Conservation (phyloP, 2,329 filamentous ascomycete species). For the Sporothrix pallida region DNA sequence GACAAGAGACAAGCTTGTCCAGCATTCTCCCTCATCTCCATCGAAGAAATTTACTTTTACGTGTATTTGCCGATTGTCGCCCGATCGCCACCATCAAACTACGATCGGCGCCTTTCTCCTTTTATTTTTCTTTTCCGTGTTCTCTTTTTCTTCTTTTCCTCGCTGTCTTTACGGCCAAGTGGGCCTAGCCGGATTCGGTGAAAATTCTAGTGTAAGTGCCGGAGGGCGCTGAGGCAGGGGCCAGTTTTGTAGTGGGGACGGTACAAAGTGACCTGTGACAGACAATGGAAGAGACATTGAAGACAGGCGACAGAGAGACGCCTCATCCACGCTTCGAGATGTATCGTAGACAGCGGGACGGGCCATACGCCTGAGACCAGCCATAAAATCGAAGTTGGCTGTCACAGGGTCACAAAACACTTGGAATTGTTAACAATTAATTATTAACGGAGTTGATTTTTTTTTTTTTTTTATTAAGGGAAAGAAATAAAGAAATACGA, state of each 20-base stretch:
- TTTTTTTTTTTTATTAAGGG: no score
- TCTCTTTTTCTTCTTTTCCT: background rate
- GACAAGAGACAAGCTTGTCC: background rate
- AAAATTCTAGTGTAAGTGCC: background rate
- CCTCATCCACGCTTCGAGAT: no score
- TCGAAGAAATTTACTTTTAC: background rate
- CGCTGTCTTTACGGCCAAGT: background rate
- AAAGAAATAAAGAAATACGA: no score
- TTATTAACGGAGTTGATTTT: no score
- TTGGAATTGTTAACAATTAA: no score
- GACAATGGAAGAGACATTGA: no score
- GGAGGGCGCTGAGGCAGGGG: background rate
- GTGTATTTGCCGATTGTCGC: background rate
- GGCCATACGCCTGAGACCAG: background rate
- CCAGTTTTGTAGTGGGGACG: background rate
- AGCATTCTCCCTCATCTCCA: background rate
- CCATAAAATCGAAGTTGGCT: no score
- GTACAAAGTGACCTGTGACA: no score
- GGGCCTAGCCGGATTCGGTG: conserved; percentile 3
- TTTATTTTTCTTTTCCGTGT: background rate
- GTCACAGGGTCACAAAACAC: no score
- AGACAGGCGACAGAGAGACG: no score
- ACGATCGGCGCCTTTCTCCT: background rate
- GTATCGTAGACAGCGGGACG: background rate
- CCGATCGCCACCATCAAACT: conserved; percentile 12